Base-by-base conservation (phyloP, 768 basidiomycete species). In the Suillus subluteus region DNA sequence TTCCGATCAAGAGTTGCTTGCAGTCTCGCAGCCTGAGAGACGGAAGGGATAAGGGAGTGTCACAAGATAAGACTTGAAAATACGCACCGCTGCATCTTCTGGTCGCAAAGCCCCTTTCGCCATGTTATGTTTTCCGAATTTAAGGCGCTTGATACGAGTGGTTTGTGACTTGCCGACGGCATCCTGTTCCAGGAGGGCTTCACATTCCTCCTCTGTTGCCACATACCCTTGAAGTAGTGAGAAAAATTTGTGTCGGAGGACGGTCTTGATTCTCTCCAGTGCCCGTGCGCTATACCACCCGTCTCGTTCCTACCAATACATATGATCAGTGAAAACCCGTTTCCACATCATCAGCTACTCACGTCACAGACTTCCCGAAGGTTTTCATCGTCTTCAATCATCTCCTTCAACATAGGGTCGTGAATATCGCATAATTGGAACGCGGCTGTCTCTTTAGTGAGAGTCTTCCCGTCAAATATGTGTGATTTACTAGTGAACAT, bases 391-490 rank as follows among this genome's bases (percentile, higher is more conserved):
- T 91, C 87, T 67, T 91, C 85, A 62, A 99, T 93, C 86, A 96
- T 90, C 44, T 83, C 82, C 70, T 87, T 87, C 58, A 98, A 78
- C 85, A 96, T 90, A 7, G 90, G 88, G 74, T 99, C 98, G 8
- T 83, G 79, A 69, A 99, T 92, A 75, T 99, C 98, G 76, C 93
- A 93, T 7, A 99, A 82, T 76, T 99, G 98, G 79, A 94, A 99
- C 21, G 95, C 93, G 1, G 95, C 95, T 0, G 94, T 91, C 76
- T 97, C 92, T 71, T 91, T 89, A 55, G 90, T 88, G 56, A 95
- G 78, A 8, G 86, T 86, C 66, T 87, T 75, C 0, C 97, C 98
- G 75, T 99, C 95, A 70, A 99, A 99, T 40, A 95, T 84, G 75
- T 99, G 95, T 0, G 91, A 91, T 71, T 82, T 83, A 68, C 88